A percentile compares a stretch with the other conserved stretches of the same genome.
phyloP scores from a whole-genome alignment of 2,329 filamentous ascomycete species.

The Hortaea werneckii region DNA sequence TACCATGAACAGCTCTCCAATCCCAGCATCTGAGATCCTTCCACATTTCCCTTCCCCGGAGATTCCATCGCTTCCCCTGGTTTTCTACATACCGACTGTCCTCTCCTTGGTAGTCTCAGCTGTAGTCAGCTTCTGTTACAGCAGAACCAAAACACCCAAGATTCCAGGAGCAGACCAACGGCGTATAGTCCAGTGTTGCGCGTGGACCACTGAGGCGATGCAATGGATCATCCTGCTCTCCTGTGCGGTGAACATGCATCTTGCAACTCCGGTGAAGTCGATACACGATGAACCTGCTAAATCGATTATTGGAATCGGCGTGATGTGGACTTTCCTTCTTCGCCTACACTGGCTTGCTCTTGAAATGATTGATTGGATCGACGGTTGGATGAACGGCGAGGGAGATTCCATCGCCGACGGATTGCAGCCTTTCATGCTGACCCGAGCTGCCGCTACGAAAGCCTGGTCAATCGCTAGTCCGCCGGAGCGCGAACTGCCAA shows the following conservation, averaged over 20 bases:
- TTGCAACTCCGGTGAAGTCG: too few species aligned
- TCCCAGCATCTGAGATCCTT: too few species aligned
- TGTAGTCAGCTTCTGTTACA: neutral
- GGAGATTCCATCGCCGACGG: neutral
- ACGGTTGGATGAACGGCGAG: neutral
- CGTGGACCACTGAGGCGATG: neutral
- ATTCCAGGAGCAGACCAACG: neutral
- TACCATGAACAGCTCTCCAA: too few species aligned
- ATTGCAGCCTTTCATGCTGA: neutral
- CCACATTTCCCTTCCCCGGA: too few species aligned
- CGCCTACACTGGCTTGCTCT: neutral
- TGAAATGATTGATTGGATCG: neutral
- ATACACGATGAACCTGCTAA: too few species aligned
- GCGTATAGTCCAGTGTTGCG: neutral
- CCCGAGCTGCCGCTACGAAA: neutral
- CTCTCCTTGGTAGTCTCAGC: neutral
- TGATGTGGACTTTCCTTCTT: too few species aligned
- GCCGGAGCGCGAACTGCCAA: neutral
- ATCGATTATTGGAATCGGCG: too few species aligned
- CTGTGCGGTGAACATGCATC: neutral
- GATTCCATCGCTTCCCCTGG: too few species aligned
- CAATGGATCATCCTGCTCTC: neutral
- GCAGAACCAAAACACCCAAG: neutral
- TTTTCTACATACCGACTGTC: too few species aligned
- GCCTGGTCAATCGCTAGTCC: too few species aligned